These are phyloP conservation scores for Microdochium paspali DNA, from an alignment of 2,329 filamentous ascomycete genomes.

Conservation along the genomic window DNA sequence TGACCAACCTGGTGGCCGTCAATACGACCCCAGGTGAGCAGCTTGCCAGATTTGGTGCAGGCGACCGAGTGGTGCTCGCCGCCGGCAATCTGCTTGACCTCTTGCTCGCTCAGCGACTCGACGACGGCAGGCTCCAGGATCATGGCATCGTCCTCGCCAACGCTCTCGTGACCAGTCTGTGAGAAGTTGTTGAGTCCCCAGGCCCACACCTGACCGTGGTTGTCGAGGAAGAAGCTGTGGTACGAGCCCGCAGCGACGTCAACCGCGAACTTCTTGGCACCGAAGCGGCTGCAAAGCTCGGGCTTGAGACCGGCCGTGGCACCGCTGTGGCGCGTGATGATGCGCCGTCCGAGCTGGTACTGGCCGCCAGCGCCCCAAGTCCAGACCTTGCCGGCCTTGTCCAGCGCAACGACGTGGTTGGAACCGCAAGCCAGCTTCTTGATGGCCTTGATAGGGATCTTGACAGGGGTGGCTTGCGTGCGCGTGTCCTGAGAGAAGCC, in stretches of 20 bases:
- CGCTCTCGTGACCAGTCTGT: constrained; percentile 56
- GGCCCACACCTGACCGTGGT: constrained; percentile 54
- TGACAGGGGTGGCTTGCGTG: constrained; percentile 33
- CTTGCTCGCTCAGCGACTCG: constrained; percentile 49
- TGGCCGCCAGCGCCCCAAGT: constrained; percentile 79
- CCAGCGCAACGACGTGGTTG: constrained; percentile 61
- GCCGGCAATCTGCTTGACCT: constrained; percentile 61
- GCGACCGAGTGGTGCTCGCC: constrained; percentile 58
- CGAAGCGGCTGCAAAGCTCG: constrained; percentile 17
- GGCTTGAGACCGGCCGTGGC: constrained; percentile 28
- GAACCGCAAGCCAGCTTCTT: constrained; percentile 54
- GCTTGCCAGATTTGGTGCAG: constrained; percentile 27
- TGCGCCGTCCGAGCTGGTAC: constrained; percentile 59
- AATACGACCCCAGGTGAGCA: constrained; percentile 36
- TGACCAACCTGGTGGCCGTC: constrained; percentile 45
- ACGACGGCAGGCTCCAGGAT: constrained; percentile 65
- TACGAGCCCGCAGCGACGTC: constrained; percentile 54
- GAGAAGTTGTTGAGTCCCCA: constrained; percentile 69
- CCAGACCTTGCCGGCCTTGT: constrained; percentile 57
- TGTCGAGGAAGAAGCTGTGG: constrained; percentile 62
- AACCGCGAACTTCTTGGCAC: constrained; percentile 44
- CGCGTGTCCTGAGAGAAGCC: constrained; percentile 49
- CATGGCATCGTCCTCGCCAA: constrained; percentile 59
- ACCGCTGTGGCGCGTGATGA: constrained; percentile 23
- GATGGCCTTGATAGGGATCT: constrained; percentile 52